Conservation (phyloP, 2,329 filamentous ascomycete genomes). For the Blumeria graminis region DNA sequence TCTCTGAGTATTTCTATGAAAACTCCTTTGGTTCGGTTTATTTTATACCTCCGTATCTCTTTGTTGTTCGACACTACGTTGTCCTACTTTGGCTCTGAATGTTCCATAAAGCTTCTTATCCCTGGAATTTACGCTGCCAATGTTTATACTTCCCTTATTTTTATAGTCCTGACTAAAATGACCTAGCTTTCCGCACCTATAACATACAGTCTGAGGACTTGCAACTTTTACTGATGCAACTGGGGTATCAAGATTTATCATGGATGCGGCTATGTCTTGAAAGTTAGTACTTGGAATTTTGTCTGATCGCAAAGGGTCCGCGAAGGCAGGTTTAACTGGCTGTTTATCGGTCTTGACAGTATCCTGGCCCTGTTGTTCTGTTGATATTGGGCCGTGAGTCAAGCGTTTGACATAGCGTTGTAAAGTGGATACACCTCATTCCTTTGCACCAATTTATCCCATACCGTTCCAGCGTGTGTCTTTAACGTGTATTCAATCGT, state of each 20-base stretch:
- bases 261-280: not conserved
- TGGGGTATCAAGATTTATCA: not conserved
- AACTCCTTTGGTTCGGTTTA: not conserved
- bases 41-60: not conserved
- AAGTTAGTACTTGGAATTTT: not conserved
- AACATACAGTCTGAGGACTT: not conserved
- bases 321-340: not conserved
- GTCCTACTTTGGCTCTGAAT: not conserved
- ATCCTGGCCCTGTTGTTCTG: not conserved
- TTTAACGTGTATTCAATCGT: not conserved
- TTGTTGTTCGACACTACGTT: not conserved
- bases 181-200: not conserved
- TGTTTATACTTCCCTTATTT: not conserved
- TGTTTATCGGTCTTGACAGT: not conserved
- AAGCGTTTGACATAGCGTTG: not conserved
- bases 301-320: not conserved
- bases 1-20: not conserved
- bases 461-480: not conserved
- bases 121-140: not conserved
- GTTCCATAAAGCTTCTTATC: not conserved
- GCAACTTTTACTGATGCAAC: not conserved
- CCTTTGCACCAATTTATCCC: not conserved
- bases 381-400: not conserved
- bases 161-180: not conserved
- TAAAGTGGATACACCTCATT: not conserved